A percentile compares a stretch with the other conserved stretches of the same genome.
phyloP scores from a whole-genome alignment of 2,329 filamentous ascomycete genomes.

The Tolypocladium inflatum region DNA sequence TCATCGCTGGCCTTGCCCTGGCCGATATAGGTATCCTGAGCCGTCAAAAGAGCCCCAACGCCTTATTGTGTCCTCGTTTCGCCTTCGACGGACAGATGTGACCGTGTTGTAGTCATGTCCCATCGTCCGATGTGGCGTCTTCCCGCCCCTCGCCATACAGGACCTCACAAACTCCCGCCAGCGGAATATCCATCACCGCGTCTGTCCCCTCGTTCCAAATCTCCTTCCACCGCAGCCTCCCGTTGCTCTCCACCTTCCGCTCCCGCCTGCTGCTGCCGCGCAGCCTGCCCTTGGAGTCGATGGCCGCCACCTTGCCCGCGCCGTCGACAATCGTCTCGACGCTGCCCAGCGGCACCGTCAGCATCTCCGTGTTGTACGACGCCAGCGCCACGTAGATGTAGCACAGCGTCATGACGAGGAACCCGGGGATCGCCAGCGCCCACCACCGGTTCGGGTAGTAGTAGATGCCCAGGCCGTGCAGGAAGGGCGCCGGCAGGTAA shows the following conservation, averaged over 20 bases:
- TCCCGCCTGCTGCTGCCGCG: conserved; percentile 25
- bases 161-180: conserved; percentile 91
- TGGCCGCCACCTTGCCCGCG: conserved; percentile 72
- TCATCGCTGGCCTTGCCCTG: not conserved
- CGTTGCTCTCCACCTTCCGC: conserved; percentile 25
- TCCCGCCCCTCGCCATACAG: conserved; percentile 61
- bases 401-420: conserved; percentile 76
- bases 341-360: conserved; percentile 71
- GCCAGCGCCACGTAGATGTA: conserved; percentile 94
- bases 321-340: conserved; percentile 91
- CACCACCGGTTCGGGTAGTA: conserved; percentile 99
- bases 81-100: not conserved
- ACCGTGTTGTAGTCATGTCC: not conserved
- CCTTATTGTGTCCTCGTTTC: not conserved
- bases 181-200: conserved; percentile 92
- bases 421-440: conserved; percentile 85
- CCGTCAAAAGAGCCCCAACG: not conserved
- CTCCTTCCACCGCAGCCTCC: conserved; percentile 58
- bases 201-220: conserved; percentile 92
- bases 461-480: conserved; percentile 86
- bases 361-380: conserved; percentile 77
- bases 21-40: not conserved
- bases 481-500: conserved; percentile 82
- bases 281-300: conserved; percentile 59
- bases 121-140: conserved; percentile 12